Percentiles rank a stretch among this genome's conserved stretches.
phyloP scores from a whole-genome alignment of 164 flowering plant species.

The Paratinospora sagittata region DNA sequence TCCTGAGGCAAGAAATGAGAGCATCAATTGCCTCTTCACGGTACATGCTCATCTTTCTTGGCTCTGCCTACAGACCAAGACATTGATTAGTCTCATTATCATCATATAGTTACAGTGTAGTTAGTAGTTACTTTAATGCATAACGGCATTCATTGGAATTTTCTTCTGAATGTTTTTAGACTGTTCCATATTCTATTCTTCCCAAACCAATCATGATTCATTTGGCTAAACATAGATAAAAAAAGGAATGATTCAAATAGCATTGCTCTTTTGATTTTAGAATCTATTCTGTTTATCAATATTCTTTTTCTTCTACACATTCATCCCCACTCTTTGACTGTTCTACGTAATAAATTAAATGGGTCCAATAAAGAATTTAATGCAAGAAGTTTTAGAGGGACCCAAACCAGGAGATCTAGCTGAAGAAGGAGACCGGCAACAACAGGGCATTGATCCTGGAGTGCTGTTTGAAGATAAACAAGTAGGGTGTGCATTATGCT shows the following conservation, averaged over 20 bases:
- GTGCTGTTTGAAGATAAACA: conserved; percentile 53
- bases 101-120: background rate
- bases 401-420: conserved; percentile 70
- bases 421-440: conserved; percentile 77
- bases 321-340: background rate
- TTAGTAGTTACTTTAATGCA: background rate
- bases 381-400: background rate
- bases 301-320: no score
- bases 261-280: no score
- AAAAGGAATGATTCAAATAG: no score
- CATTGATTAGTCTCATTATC: background rate
- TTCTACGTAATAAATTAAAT: background rate
- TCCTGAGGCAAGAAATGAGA: conserved; percentile 62
- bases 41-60: conserved; percentile 83
- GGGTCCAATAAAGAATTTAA: background rate
- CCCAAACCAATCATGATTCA: no score
- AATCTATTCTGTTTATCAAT: no score
- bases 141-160: background rate
- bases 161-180: background rate
- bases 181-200: background rate
- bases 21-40: conserved; percentile 77
- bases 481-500: conserved; percentile 74
- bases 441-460: conserved; percentile 46
- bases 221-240: no score
- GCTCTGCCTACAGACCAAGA: conserved; percentile 42